Percentiles rank a stretch among this genome's conserved stretches.
phyloP scores from a whole-genome alignment of 148 eudicot species.

The Cornus florida region DNA sequence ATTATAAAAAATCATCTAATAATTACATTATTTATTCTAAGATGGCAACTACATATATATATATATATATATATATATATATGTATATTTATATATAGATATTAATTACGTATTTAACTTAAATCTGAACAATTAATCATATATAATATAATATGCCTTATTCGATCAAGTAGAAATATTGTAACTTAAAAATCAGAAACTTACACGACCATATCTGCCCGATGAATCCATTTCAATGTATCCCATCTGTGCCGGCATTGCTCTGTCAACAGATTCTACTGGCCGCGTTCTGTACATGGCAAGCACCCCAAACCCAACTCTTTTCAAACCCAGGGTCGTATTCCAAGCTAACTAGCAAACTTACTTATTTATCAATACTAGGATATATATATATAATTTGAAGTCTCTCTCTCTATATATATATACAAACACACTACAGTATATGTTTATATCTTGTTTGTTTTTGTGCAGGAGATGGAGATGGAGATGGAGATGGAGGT shows the following conservation, averaged over 20 bases:
- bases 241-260: conserved; percentile 17
- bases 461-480: not conserved
- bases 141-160: too few relatives aligned
- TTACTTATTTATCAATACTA: not conserved
- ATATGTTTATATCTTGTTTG: not conserved
- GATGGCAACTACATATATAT: too few relatives aligned
- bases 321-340: not conserved
- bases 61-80: too few relatives aligned
- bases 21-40: too few relatives aligned
- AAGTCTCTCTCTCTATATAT: not conserved
- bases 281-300: conserved; percentile 33
- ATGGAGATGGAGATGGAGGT: not conserved
- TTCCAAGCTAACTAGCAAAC: not conserved
- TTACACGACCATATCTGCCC: conserved; percentile 69
- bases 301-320: not conserved
- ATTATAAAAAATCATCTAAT: too few relatives aligned
- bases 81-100: too few relatives aligned
- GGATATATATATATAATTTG: not conserved
- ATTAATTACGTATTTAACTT: too few relatives aligned
- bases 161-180: too few relatives aligned
- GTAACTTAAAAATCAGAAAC: conserved; percentile 13
- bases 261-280: conserved; percentile 23
- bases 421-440: not conserved
- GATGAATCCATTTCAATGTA: conserved; percentile 61
- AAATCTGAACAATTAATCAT: too few relatives aligned